A percentile compares a stretch with the other conserved stretches of the same genome.
phyloP scores from a whole-genome alignment of 75 land plant species.

The Sequoiadendron giganteum region DNA sequence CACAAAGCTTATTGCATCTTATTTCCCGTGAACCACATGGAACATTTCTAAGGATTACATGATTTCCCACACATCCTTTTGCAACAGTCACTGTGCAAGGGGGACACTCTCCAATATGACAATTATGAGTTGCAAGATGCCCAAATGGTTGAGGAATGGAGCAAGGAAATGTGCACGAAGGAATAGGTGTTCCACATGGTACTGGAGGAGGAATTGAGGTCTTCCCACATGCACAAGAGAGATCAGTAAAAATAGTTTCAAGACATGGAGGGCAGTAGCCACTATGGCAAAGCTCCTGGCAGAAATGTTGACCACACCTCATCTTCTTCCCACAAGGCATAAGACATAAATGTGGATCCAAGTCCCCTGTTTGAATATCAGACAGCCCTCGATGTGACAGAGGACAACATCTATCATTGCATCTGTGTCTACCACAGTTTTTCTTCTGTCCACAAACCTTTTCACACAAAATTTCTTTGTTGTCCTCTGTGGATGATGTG shows the following conservation, averaged over 20 bases:
- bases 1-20: slow-evolving; percentile 89
- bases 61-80: slow-evolving; percentile 91
- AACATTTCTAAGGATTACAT: slow-evolving; percentile 82
- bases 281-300: slow-evolving; percentile 81
- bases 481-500: slow-evolving; percentile 6
- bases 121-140: slow-evolving; percentile 80
- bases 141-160: slow-evolving; percentile 93
- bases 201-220: slow-evolving; percentile 94
- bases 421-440: slow-evolving; percentile 94
- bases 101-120: slow-evolving; percentile 98
- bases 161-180: slow-evolving; percentile 80
- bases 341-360: slow-evolving; percentile 80
- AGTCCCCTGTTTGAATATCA: slow-evolving; percentile 19
- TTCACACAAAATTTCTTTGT: slow-evolving; percentile 60
- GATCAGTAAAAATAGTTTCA: slow-evolving; percentile 86
- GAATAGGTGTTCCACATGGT: slow-evolving; percentile 92
- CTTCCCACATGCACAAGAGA: slow-evolving; percentile 94
- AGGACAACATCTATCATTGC: slow-evolving; percentile 85
- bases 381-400: slow-evolving; percentile 30
- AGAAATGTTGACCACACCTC: slow-evolving; percentile 83
- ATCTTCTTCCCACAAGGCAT: slow-evolving; percentile 88
- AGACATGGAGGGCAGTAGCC: slow-evolving; percentile 97
- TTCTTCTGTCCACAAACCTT: slow-evolving; percentile 86
- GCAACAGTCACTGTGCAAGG: slow-evolving; percentile 83
- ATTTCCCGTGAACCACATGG: slow-evolving; percentile 98